A percentile compares a stretch with the other conserved stretches of the same genome.
These are phyloP conservation scores for Dioszegia aurantiaca DNA, from an alignment of 768 basidiomycete genomes.

Conservation along the genomic window DNA sequence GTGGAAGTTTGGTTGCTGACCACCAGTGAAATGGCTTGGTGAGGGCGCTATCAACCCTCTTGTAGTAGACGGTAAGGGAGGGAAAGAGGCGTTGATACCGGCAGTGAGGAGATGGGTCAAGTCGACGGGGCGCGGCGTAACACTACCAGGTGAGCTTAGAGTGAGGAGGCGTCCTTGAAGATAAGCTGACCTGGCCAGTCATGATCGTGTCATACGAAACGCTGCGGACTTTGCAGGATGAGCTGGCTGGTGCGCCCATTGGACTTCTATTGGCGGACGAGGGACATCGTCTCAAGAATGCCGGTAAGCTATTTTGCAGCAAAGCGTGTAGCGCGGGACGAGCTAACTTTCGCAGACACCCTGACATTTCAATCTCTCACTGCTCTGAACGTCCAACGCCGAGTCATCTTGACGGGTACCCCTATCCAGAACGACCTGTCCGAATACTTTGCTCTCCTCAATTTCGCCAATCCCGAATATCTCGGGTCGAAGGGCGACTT, in stretches of 20 bases:
- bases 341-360: constrained; percentile 60
- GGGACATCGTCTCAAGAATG: constrained; percentile 94
- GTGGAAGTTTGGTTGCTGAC: not conserved
- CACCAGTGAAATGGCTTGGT: constrained; percentile 89
- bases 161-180: not conserved
- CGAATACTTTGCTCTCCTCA: constrained; percentile 89
- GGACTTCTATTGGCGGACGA: constrained; percentile 95
- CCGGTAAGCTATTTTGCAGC: constrained; percentile 59
- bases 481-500: constrained; percentile 85
- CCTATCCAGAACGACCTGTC: constrained; percentile 91
- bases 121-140: constrained; percentile 81
- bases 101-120: constrained; percentile 86
- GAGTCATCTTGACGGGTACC: constrained; percentile 90
- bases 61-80: constrained; percentile 87
- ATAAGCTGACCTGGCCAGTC: constrained; percentile 57
- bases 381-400: constrained; percentile 75
- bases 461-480: constrained; percentile 88
- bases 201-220: constrained; percentile 99
- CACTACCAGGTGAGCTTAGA: constrained; percentile 70
- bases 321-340: not conserved
- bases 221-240: constrained; percentile 70
- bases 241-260: constrained; percentile 75
- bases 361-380: constrained; percentile 82
- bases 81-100: constrained; percentile 72
- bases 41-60: constrained; percentile 71